These are phyloP conservation scores for Begonia loranthoides DNA, from an alignment of 306 rosid genomes.

Conservation along the genomic window DNA sequence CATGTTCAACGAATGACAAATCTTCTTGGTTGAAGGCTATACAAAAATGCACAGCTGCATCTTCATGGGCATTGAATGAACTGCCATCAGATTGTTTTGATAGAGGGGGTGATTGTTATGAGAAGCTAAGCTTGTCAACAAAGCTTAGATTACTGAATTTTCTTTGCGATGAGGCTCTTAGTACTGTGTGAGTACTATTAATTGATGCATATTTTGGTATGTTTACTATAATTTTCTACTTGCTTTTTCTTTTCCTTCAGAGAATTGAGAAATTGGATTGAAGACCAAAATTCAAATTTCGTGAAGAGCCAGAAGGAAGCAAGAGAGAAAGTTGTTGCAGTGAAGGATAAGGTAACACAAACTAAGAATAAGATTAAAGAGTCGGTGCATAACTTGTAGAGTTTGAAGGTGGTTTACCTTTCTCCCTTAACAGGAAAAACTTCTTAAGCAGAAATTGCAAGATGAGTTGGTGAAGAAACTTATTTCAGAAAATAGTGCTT, in stretches of 20 bases:
- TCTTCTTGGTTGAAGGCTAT: constrained; percentile 30
- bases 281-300: constrained; percentile 19
- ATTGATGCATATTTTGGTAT: neutral
- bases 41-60: constrained; percentile 23
- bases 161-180: constrained; percentile 40
- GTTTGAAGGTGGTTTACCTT: neutral
- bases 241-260: constrained; percentile 14
- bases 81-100: constrained; percentile 18
- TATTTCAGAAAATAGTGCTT: constrained; percentile 15
- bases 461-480: constrained; percentile 33
- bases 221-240: neutral
- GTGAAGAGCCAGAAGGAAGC: constrained; percentile 18
- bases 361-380: neutral
- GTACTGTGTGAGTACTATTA: constrained; percentile 31
- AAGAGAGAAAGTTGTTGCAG: constrained; percentile 23
- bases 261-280: constrained; percentile 36
- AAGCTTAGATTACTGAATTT: constrained; percentile 29
- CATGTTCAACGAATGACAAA: constrained; percentile 10
- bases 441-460: constrained; percentile 24
- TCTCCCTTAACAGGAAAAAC: constrained; percentile 20
- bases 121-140: constrained; percentile 23
- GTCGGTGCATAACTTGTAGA: neutral
- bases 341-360: constrained; percentile 28
- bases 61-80: constrained; percentile 16
- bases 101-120: constrained; percentile 17